Percentiles rank a stretch among this genome's conserved stretches.
These are phyloP conservation scores for Aristolochia californica DNA, from an alignment of 164 flowering plant genomes.

Conservation along the genomic window DNA sequence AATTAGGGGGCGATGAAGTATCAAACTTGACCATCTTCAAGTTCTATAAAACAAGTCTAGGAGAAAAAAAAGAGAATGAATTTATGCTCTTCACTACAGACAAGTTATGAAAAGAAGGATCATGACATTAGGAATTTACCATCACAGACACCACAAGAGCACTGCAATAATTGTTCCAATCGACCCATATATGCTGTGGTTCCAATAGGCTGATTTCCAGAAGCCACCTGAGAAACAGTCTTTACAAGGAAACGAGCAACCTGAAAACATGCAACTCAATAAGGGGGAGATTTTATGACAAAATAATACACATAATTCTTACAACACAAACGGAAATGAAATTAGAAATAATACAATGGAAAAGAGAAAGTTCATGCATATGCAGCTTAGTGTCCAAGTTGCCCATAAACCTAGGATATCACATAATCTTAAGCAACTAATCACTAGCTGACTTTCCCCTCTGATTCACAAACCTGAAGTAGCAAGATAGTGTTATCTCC, in stretches of 20 bases:
- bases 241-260: conserved; percentile 96
- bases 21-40: background rate
- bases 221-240: conserved; percentile 76
- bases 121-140: conserved; percentile 48
- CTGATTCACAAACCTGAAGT: conserved; percentile 51
- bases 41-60: too few species aligned
- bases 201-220: conserved; percentile 75
- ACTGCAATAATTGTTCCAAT: conserved; percentile 59
- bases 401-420: too few species aligned
- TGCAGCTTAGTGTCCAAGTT: too few species aligned
- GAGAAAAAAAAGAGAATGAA: background rate
- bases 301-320: too few species aligned
- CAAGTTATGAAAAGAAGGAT: background rate
- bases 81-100: background rate
- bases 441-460: background rate
- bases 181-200: conserved; percentile 71
- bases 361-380: too few species aligned
- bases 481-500: conserved; percentile 89
- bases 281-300: background rate
- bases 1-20: background rate
- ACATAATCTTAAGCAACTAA: background rate
- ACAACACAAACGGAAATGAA: too few species aligned
- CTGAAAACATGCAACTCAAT: conserved; percentile 27
- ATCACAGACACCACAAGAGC: conserved; percentile 39
- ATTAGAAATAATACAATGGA: too few species aligned